A percentile compares a stretch with the other conserved stretches of the same genome.
Conservation (phyloP, 2,329 filamentous ascomycete species). For the Chaetomiaceae sp. region DNA sequence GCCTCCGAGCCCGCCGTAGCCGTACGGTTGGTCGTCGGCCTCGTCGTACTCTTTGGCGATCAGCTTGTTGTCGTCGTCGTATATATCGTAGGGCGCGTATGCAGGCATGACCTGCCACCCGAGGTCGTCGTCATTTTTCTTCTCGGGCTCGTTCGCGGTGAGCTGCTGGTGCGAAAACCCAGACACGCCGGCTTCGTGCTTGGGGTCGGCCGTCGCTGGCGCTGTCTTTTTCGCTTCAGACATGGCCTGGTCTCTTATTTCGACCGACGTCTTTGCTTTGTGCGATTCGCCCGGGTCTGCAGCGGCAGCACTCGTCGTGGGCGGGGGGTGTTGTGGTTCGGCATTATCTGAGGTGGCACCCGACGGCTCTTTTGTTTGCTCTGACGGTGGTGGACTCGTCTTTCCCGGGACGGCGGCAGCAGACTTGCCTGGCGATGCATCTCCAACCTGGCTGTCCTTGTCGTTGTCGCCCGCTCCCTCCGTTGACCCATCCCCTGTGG, state of each 20-base stretch:
- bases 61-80: slow-evolving; percentile 86
- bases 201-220: slow-evolving; percentile 27
- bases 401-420: neutral
- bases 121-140: slow-evolving; percentile 56
- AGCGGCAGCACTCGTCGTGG: too few species aligned
- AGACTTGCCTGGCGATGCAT: neutral
- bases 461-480: too few species aligned
- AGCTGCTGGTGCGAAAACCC: slow-evolving; percentile 90
- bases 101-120: slow-evolving; percentile 94
- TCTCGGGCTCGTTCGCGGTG: slow-evolving; percentile 51
- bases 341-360: neutral
- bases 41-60: slow-evolving; percentile 74
- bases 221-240: slow-evolving; percentile 22
- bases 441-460: neutral
- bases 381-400: neutral
- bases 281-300: too few species aligned
- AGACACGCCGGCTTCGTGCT: slow-evolving; percentile 49
- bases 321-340: neutral
- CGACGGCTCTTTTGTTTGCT: neutral
- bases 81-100: slow-evolving; percentile 88
- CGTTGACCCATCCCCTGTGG: too few species aligned
- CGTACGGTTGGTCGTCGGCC: slow-evolving; percentile 61
- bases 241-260: slow-evolving; percentile 19
- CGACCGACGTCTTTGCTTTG: neutral
- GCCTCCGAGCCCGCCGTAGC: slow-evolving; percentile 74